Percentiles rank a stretch among this genome's conserved stretches.
phyloP scores from a whole-genome alignment of 1,284 basidiomycete genomes.

The Rhodotorula sp. region DNA sequence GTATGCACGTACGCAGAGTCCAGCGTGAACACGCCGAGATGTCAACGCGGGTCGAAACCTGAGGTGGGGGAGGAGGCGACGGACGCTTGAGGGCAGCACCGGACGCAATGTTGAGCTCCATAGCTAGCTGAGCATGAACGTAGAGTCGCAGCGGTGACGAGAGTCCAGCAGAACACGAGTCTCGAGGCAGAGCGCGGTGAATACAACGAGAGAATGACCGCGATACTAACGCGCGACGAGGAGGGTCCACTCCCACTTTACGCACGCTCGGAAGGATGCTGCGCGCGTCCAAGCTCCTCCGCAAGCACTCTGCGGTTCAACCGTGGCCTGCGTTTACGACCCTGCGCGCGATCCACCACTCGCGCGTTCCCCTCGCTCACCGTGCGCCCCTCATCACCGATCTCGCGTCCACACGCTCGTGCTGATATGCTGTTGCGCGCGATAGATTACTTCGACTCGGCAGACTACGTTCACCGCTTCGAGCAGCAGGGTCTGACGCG shows the following conservation, averaged over 20 bases:
- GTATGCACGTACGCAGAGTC: background rate
- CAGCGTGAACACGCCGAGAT: background rate
- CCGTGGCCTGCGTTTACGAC: background rate
- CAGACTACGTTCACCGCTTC: slow-evolving; percentile 85
- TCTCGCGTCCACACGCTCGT: background rate
- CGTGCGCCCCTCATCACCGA: slow-evolving; percentile 1
- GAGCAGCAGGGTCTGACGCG: slow-evolving; percentile 83
- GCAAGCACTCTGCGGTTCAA: background rate
- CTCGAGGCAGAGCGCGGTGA: too few species aligned
- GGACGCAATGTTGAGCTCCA: slow-evolving; percentile 22
- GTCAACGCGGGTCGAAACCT: background rate
- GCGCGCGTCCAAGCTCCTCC: background rate
- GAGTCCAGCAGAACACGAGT: too few species aligned
- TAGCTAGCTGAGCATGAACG: background rate
- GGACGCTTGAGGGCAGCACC: slow-evolving; percentile 13
- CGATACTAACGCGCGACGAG: background rate
- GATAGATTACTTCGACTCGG: slow-evolving; percentile 82
- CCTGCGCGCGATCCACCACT: background rate
- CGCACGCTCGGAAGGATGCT: background rate
- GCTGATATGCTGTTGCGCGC: background rate
- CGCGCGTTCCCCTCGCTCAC: background rate
- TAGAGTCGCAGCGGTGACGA: too few species aligned
- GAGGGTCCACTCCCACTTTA: background rate
- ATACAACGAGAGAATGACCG: too few species aligned
- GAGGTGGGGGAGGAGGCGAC: background rate